Evolutionary conservation across 805 yeast genomes (phyloP).

Genomic region (Nakazawaea peltata): DNA sequence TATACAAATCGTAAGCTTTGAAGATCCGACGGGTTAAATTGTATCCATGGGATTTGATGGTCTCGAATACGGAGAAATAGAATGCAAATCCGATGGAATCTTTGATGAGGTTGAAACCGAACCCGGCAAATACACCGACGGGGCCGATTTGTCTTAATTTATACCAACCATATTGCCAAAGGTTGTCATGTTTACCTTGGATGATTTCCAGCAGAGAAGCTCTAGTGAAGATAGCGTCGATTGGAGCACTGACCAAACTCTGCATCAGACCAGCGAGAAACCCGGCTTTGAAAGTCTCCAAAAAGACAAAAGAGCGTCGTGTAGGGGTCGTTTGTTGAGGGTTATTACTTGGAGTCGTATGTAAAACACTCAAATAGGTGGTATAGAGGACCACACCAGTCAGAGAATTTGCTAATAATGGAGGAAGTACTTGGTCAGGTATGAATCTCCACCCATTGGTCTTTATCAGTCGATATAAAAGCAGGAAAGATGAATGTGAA

Average conservation of each 20-base stretch:
- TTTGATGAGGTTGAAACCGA: slow-evolving; percentile 65
- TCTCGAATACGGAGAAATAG: slow-evolving; percentile 76
- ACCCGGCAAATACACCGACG: slow-evolving; percentile 86
- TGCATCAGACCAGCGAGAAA: slow-evolving; percentile 81
- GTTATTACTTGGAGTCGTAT: slow-evolving; percentile 20
- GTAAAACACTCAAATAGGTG: slow-evolving; percentile 57
- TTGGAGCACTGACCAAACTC: slow-evolving; percentile 87
- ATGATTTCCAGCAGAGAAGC: slow-evolving; percentile 70
- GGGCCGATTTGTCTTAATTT: slow-evolving; percentile 70
- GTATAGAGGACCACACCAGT: slow-evolving; percentile 84
- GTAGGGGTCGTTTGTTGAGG: slow-evolving; percentile 11
- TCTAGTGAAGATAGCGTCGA: slow-evolving; percentile 84
- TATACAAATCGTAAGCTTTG: slow-evolving; percentile 28
- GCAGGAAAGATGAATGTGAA: slow-evolving; percentile 76
- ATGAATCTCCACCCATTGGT: slow-evolving; percentile 82
- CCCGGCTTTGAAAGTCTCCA: slow-evolving; percentile 74
- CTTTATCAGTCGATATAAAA: slow-evolving; percentile 61
- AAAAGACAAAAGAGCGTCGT: slow-evolving; percentile 23
- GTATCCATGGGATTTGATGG: slow-evolving; percentile 63
- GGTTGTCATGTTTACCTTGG: slow-evolving; percentile 55
- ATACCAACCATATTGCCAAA: slow-evolving; percentile 69
- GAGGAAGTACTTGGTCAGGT: slow-evolving; percentile 82
- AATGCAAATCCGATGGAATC: slow-evolving; percentile 80
- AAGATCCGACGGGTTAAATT: slow-evolving; percentile 37
- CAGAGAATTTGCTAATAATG: slow-evolving; percentile 80